phyloP scores from a whole-genome alignment of 2,329 filamentous ascomycete species.

The Gaeumannomyces tritici region DNA sequence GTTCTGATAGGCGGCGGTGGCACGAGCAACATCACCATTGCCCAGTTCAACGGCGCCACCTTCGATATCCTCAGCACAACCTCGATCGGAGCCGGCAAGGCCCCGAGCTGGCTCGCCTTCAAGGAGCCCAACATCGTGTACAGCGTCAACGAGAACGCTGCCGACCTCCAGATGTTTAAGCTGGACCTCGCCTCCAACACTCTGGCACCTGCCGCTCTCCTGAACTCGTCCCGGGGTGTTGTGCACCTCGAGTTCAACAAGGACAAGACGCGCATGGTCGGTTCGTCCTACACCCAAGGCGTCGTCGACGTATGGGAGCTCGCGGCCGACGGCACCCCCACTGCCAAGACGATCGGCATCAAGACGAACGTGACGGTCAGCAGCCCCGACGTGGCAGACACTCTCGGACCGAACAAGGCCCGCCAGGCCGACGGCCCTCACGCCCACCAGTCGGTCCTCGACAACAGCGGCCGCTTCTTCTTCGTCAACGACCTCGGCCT shows the following conservation, averaged over 20 bases:
- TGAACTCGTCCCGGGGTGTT: conserved; percentile 29
- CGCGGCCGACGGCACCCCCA: conserved; percentile 20
- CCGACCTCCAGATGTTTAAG: conserved; percentile 27
- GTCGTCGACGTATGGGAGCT: conserved; percentile 37
- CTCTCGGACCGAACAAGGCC: conserved; percentile 21
- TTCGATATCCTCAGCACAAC: conserved; percentile 27
- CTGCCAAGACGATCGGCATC: conserved; percentile 27
- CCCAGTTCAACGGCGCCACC: conserved; percentile 27
- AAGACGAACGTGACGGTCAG: conserved; percentile 15
- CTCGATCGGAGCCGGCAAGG: conserved; percentile 3
- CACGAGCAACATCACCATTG: conserved; percentile 27
- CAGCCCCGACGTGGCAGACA: not conserved
- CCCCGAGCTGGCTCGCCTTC: conserved; percentile 36
- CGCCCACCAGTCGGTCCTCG: conserved; percentile 38
- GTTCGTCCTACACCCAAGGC: conserved; percentile 29
- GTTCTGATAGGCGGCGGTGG: conserved; percentile 28
- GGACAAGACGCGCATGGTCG: conserved; percentile 33
- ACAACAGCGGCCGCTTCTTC: conserved; percentile 39
- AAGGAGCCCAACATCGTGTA: conserved; percentile 30
- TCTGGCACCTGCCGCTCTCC: conserved; percentile 18
- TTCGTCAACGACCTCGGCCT: conserved; percentile 38
- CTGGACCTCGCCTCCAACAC: conserved; percentile 20
- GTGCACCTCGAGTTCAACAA: conserved; percentile 37
- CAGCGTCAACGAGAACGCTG: conserved; percentile 36
- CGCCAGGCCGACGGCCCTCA: conserved; percentile 22